Conservation (phyloP, 305 asterid species). For the Striga hermonthica region DNA sequence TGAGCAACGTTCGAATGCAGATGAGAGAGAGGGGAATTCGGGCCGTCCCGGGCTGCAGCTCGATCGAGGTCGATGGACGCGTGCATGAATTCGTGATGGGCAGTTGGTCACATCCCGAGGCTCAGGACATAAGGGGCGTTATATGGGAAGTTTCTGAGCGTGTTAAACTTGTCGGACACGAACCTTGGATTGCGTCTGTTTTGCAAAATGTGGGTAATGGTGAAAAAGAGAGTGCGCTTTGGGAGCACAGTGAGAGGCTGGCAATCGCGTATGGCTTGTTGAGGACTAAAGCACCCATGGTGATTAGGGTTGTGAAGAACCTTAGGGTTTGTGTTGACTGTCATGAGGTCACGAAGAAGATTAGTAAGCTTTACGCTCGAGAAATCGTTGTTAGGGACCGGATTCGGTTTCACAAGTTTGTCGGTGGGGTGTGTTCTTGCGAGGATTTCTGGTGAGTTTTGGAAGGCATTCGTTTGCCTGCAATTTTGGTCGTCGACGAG, state of each 20-base stretch:
- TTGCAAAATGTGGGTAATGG: slow-evolving; percentile 49
- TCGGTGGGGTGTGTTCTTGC: slow-evolving; percentile 59
- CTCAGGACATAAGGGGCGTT: slow-evolving; percentile 39
- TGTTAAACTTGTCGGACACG: slow-evolving; percentile 43
- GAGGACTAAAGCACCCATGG: slow-evolving; percentile 50
- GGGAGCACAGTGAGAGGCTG: slow-evolving; percentile 60
- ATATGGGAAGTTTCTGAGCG: slow-evolving; percentile 43
- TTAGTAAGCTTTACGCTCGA: slow-evolving; percentile 53
- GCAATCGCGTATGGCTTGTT: slow-evolving; percentile 58
- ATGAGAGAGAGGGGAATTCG: slow-evolving; percentile 62
- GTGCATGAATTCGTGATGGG: slow-evolving; percentile 66
- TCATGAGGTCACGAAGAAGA: slow-evolving; percentile 66
- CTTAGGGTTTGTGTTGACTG: slow-evolving; percentile 61
- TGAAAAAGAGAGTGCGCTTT: slow-evolving; percentile 53
- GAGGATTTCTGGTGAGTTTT: slow-evolving; percentile 54
- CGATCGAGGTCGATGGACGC: slow-evolving; percentile 58
- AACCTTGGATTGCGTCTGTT: slow-evolving; percentile 56
- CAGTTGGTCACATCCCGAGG: slow-evolving; percentile 63
- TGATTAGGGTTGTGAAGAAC: slow-evolving; percentile 57
- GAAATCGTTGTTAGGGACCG: slow-evolving; percentile 65
- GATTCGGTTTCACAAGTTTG: slow-evolving; percentile 56
- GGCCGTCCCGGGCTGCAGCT: slow-evolving; percentile 62
- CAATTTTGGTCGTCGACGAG: background rate
- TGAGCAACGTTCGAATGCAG: slow-evolving; percentile 56
- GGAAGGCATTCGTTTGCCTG: slow-evolving; percentile 27